Base-by-base conservation (phyloP, 306 rosid genomes). In the Vachellia pachyceras region DNA sequence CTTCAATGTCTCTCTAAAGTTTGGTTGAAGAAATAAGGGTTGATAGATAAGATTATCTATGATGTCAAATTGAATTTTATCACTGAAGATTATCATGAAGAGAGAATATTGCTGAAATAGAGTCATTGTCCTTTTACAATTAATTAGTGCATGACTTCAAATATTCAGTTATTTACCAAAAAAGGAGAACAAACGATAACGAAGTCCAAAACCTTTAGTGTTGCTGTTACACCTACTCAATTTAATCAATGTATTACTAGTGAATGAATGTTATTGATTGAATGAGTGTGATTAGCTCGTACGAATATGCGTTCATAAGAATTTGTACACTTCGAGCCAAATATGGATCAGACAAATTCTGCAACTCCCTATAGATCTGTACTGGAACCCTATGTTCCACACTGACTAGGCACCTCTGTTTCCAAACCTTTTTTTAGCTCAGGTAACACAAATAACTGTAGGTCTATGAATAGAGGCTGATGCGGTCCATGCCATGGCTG, bases 401-500 rank as follows among this genome's bases (percentile, higher is more conserved):
- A 54, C 6, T 79, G 49, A 78, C 44, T 29, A 36, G 82, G 88
- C 10, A 80, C 52, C 64, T 82, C 90, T 75, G 80, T 74, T 58
- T 82, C 77, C 40, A 84, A 18, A 74, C 91, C 8, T 73, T 74
- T 74, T 73, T 83, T 88, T 18, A 90, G 82, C 76, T 88, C 94
- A 6, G 79, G 20, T 73, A 92, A 33, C 17, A 84, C 92, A 79
- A 42, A 77, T 63, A 92, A 88, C 90, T 10, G 83, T 66, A 41
- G 91, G 89, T 71, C 97, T 87, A 14, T 86, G 85, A 72, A 77
- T 40, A 20, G 91, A 90, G 58, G 84, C 37, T 75, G 86, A 66
- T 29, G 86, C 52, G 66, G 90, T 82, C 64, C 92, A 87, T 60
- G 86, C 65, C 84, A 88, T 60, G 60, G 94, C 94, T 60, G 89